These are phyloP conservation scores for Rhizophagus prolifer DNA, from an alignment of 192 early-diverging fungal species.

Conservation along the genomic window DNA sequence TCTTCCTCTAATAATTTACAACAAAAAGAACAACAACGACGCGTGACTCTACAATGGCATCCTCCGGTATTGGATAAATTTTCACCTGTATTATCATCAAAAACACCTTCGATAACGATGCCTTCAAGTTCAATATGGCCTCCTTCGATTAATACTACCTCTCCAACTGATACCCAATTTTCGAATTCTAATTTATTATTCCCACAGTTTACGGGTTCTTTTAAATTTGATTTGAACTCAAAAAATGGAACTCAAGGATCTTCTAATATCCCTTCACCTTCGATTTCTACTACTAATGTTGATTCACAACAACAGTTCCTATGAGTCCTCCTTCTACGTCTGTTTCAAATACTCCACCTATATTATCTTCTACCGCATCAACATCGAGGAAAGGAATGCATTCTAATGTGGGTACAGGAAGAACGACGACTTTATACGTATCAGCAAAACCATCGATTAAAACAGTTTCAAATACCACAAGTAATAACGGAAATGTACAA, in stretches of 20 bases:
- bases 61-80: conserved; percentile 28
- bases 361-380: not conserved
- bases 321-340: not conserved
- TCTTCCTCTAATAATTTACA: not conserved
- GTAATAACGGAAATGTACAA: not conserved
- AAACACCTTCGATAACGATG: conserved; percentile 20
- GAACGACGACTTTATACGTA: conserved; percentile 13
- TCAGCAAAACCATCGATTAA: not conserved
- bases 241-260: conserved; percentile 20
- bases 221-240: conserved; percentile 27
- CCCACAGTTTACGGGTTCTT: conserved; percentile 28
- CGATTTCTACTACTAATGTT: not conserved
- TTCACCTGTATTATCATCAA: conserved; percentile 20
- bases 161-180: conserved; percentile 13
- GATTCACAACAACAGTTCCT: not conserved
- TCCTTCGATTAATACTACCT: conserved; percentile 5
- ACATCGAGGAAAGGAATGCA: not conserved
- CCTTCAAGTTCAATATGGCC: conserved; percentile 21
- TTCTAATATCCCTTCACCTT: not conserved
- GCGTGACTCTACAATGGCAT: conserved; percentile 10
- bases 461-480: not conserved
- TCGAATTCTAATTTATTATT: conserved; percentile 28
- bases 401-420: not conserved
- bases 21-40: conserved; percentile 14
- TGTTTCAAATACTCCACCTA: not conserved